Evolutionary conservation across 208 protist genomes (phyloP).

Genomic region (Leishmania turanica): DNA sequence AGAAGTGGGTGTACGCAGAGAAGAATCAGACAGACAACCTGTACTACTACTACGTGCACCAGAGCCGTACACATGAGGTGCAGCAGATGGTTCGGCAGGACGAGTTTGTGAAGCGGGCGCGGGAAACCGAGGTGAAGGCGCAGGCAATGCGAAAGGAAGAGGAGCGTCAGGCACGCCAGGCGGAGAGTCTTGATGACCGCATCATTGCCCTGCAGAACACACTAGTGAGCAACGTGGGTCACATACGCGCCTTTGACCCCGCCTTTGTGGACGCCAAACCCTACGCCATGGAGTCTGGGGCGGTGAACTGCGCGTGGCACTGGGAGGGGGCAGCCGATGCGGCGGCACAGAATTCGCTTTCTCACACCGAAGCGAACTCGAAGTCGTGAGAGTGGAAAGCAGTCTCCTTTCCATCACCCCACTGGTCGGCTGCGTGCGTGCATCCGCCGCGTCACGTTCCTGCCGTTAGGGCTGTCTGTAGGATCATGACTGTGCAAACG

Average conservation of each 20-base stretch:
- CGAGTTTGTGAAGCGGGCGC: conserved; percentile 56
- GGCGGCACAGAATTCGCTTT: not conserved
- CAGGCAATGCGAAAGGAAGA: conserved; percentile 12
- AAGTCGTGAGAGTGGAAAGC: not conserved
- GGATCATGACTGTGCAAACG: not conserved
- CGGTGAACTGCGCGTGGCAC: conserved; percentile 81
- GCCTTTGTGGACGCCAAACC: conserved; percentile 54
- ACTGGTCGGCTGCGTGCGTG: not conserved
- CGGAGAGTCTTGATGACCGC: conserved; percentile 51
- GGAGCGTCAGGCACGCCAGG: conserved; percentile 17
- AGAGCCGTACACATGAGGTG: conserved; percentile 76
- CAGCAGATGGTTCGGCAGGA: conserved; percentile 81
- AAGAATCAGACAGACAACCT: conserved; percentile 92
- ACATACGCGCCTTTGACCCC: conserved; percentile 74
- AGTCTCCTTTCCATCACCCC: not conserved
- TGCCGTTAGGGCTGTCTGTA: not conserved
- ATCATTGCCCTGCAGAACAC: conserved; percentile 66
- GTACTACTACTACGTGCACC: conserved; percentile 91
- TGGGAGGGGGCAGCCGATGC: conserved; percentile 28
- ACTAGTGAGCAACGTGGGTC: conserved; percentile 64
- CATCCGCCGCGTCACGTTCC: not conserved
- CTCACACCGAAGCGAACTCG: not conserved
- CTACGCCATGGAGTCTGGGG: conserved; percentile 67
- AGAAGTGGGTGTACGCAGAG: conserved; percentile 90
- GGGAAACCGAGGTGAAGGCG: conserved; percentile 42